Base-by-base conservation (phyloP, 805 yeast species). In the Saturnispora bothae region DNA sequence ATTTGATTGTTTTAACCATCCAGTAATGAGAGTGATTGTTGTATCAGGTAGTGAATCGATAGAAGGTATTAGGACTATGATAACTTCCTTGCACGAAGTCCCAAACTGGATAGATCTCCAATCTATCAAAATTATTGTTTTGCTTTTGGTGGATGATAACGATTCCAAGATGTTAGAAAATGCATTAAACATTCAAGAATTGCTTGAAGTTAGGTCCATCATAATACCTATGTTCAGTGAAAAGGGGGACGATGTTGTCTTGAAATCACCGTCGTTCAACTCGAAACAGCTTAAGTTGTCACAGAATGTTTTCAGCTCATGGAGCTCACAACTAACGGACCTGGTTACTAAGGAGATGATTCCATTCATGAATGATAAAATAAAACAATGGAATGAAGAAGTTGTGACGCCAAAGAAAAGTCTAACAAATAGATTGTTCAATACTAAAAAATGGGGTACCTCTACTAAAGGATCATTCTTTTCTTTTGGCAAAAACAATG, bases 1-100 rank as follows among this genome's bases (percentile, higher is more conserved):
- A 2, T 84, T 83, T 53, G 96, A 89, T 56, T 78, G 85, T 4
- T 77, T 86, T 55, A 78, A 82, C 47, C 96, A 88, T 53, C 96
- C 96, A 0, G 71, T 85, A 2, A 69, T 83, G 3, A 81, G 86
- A 30, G 53, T 89, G 12, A 66, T 85, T 36, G 77, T 78, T 1
- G 64, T 85, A 3, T 72, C 83, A 17, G 65, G 73, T 17, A 46
- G 58, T 12, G 83, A 78, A 40, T 43, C 69, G 0, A 55, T 73
- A 23, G 76, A 71, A 10, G 57, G 60, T n/a, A 76, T 92, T 4
- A 66, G 80, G 36, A 70, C 68, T 15, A 53, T 75, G 28, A 59
- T 83, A 17, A 69, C 75, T 3, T 61, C 65, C 33, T 65, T 60
- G 28, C 29, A 63, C 26, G 47, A 48, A 8, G 60, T 71, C 36